Conservation (phyloP, 1,139 yeast species). For the Protomyces lactucae-debilis region DNA sequence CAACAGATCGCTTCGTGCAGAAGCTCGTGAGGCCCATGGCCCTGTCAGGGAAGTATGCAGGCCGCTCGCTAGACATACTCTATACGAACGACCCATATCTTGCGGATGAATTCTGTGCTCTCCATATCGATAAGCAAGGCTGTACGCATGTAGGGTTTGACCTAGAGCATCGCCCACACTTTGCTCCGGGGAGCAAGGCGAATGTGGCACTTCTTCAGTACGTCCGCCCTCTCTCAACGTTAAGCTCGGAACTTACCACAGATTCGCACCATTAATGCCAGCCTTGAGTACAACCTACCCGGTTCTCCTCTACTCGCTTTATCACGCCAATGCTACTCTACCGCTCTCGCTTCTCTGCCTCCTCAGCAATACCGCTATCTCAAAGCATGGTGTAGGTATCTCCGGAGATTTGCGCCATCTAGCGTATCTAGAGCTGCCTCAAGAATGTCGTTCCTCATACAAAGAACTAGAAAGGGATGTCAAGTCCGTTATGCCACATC, state of each 20-base stretch:
- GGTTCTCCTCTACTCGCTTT: slow-evolving; percentile 8
- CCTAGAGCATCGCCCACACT: slow-evolving; percentile 20
- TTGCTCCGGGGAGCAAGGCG: slow-evolving; percentile 9
- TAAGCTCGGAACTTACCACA: not conserved
- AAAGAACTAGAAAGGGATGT: slow-evolving; percentile 9
- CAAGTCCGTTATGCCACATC: not conserved
- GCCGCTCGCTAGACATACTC: not conserved
- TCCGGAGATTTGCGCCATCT: slow-evolving; percentile 4
- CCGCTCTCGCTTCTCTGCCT: not conserved
- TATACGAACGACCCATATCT: slow-evolving; percentile 2
- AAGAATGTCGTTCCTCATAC: not conserved
- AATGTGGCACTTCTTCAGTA: slow-evolving; percentile 14
- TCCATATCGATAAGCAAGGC: not conserved
- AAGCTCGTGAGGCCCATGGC: not conserved
- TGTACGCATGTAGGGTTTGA: slow-evolving; percentile 6
- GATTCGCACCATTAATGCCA: not conserved
- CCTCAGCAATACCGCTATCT: not conserved
- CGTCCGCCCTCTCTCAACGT: not conserved
- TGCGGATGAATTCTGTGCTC: slow-evolving; percentile 2
- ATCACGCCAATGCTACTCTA: slow-evolving; percentile 6
- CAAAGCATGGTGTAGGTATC: slow-evolving; percentile 17
- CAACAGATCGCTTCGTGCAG: not conserved
- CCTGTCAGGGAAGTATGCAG: not conserved
- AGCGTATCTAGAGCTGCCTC: not conserved
- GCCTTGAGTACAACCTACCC: not conserved